Base-by-base conservation (phyloP, 192 early-diverging fungal species). In the Coemansia sp. region DNA sequence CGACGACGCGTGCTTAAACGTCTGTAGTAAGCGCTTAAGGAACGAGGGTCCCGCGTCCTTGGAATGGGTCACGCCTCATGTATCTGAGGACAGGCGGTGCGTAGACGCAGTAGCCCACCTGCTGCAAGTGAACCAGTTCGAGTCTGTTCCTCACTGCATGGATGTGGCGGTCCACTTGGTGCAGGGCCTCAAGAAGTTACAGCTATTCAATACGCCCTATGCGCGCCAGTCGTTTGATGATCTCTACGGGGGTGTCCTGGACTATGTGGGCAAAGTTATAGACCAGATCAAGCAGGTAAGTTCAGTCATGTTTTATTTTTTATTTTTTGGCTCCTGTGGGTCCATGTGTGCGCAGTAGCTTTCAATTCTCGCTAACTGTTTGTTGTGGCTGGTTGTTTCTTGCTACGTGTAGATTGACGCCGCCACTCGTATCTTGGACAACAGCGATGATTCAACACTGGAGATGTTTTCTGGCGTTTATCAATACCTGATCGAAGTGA, bases 401-500 rank as follows among this genome's bases (percentile, higher is more conserved):
- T 60, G 7, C 66, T 63, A 30, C 23, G 35, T 72, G 50, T 80
- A 80, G 78, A 38, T 53, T 38, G 78, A 75, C 23, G 52, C 33
- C 9, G 44, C 38, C 40, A 19, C 17, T 52, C 35, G 38, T 6
- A 37, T 5, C 2, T 2, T 53, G 21, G 43, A 66, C 26, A 55
- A 37, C 6, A 69, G 76, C 9, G 44, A 65, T 2, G 72, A 76
- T 23, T 72, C 80, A 3, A 33, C 66, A 30, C 44, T 68, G 28
- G 39, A 26, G 43, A 75, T 76, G 44, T 83, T 83, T 75, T 67
- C 72, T 8, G 64, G 42, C 52, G 60, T 77, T 6, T 83, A 83
- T 52, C 80, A 83, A 52, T 77, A 72, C 30, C 67, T 83, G 69
- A 67, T 77, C 7, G 75, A 77, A 55, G 59, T 83, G 2, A 77